phyloP scores from a whole-genome alignment of 768 basidiomycete species.

The Hydnomerulius pinastri region DNA sequence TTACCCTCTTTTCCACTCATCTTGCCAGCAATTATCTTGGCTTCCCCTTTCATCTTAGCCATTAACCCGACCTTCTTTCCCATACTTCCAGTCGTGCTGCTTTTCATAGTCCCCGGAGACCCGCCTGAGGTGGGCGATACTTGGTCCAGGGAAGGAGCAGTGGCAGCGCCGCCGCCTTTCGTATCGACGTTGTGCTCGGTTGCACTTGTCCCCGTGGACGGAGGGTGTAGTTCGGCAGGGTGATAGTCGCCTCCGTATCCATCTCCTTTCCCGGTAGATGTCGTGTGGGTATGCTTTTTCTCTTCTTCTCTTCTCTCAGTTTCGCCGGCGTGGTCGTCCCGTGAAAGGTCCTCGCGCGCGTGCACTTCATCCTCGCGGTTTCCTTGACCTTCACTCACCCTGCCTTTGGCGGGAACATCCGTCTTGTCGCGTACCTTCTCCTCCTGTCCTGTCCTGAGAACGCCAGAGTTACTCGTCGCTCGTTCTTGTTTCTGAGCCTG shows the following conservation, averaged over 20 bases:
- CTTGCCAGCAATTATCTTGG: conserved; percentile 33
- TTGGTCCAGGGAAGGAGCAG: not conserved
- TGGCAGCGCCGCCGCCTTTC: too few species aligned
- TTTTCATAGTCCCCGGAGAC: not conserved
- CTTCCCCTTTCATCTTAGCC: conserved; percentile 34
- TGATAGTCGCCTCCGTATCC: conserved; percentile 26
- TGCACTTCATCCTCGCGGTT: not conserved
- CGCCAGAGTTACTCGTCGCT: not conserved
- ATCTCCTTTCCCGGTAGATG: not conserved
- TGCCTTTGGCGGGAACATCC: not conserved
- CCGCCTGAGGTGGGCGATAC: not conserved
- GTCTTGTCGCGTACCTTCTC: not conserved
- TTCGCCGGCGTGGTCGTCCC: not conserved
- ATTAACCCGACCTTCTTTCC: conserved; percentile 30
- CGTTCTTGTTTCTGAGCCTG: not conserved
- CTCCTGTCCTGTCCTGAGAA: not conserved
- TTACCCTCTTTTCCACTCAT: conserved; percentile 30
- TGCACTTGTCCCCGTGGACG: conserved; percentile 18
- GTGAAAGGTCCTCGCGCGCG: not conserved
- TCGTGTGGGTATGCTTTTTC: not conserved
- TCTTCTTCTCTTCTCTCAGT: conserved; percentile 2
- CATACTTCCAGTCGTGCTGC: not conserved
- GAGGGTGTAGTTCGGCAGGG: conserved; percentile 31
- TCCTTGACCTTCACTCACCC: not conserved
- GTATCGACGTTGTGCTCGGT: conserved; percentile 10